Base-by-base conservation (phyloP, 352 stramenopile species). In the Phytophthora rubi region DNA sequence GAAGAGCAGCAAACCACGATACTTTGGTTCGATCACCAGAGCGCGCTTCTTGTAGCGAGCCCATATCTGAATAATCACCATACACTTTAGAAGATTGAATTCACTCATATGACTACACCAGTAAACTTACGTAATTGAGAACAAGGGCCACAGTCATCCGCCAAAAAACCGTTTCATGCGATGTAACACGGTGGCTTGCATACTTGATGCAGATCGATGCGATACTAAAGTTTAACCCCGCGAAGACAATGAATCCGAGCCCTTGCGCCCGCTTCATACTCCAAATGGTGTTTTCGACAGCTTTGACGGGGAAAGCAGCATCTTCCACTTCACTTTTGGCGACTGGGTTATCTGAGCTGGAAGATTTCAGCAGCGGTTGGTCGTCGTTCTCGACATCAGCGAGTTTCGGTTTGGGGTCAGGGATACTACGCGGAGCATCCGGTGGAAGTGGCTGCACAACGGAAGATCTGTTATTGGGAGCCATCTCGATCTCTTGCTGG, bases 171-270 rank as follows among this genome's bases (percentile, higher is more conserved):
- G 69, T 79, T 58, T 90, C 80, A 37, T 91, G 80, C 3, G 85
- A 89, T n/a, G 76, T 75, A n/a, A 89, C 60, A 28, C 71, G 59
- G 15, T 76, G 68, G 32, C 81, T 88, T 7, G 81, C 77, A 45
- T 78, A 86, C 62, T 93, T 93, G 71, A 91, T 72, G 64, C 83
- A 88, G 26, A 73, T 78, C 1, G 83, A 90, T 33, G 86, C 83
- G 60, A 89, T 73, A 47, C 85, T 93, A 51, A 91, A 89, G 65
- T 82, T 87, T 58, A 91, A 65, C 0, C 81, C 78, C 0, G 85
- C 69, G 28, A 86, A 75, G 0, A 81, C 74, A 44, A 92, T 85
- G 49, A 77, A 86, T 4, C 68, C 68, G 13, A 92, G 73, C 0
- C 68, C 81, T 39, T 70, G 62, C 15, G 75, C 54, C 16, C 75